Conservation (phyloP, 2,329 filamentous ascomycete species). For the Pseudogymnoascus sp. region DNA sequence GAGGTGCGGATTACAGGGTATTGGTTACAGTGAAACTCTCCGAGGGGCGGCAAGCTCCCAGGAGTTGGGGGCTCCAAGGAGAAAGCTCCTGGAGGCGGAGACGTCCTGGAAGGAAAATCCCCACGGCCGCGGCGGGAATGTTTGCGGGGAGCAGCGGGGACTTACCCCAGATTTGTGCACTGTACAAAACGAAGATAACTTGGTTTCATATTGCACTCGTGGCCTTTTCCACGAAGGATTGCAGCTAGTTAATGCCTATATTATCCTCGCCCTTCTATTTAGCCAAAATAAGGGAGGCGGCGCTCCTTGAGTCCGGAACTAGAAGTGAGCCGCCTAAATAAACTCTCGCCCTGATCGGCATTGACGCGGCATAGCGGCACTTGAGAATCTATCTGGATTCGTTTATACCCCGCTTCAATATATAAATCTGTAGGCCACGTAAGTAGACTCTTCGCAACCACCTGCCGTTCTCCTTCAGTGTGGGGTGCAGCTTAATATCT, state of each 20-base stretch:
- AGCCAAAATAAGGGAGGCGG: not conserved
- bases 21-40: no score
- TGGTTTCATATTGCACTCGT: no score
- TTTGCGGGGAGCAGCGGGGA: no score
- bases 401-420: not conserved
- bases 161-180: no score
- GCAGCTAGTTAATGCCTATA: not conserved
- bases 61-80: no score
- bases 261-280: not conserved
- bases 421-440: not conserved
- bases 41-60: no score
- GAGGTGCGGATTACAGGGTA: no score
- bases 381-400: not conserved
- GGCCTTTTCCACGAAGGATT: no score
- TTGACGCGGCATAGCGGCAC: not conserved
- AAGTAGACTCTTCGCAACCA: not conserved
- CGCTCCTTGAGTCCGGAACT: not conserved
- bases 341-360: not conserved
- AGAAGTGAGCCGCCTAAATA: conserved; percentile 21
- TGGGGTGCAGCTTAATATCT: not conserved
- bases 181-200: no score
- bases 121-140: no score
- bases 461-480: not conserved
- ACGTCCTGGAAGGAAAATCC: no score
- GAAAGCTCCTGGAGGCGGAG: no score